Conservation (phyloP, 352 stramenopile species). For the Pythium plurisporium region DNA sequence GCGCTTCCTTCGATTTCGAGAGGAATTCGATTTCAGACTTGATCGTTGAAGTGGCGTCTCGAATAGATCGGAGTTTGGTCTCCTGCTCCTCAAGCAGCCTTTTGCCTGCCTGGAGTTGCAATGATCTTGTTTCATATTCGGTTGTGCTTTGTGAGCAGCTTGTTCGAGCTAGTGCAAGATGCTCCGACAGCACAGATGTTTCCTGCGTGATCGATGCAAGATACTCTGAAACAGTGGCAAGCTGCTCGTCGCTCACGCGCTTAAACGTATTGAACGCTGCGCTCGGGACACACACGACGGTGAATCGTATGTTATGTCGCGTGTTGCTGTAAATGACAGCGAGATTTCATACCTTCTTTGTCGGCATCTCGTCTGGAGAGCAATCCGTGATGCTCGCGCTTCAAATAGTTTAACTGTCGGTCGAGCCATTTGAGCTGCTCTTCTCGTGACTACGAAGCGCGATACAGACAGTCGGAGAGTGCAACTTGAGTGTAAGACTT, state of each 20-base stretch:
- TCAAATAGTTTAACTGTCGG: neutral
- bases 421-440: conserved; percentile 4
- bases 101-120: no score
- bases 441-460: neutral
- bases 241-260: neutral
- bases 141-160: neutral
- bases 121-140: neutral
- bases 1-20: no score
- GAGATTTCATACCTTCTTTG: neutral
- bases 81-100: no score
- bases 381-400: neutral
- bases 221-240: neutral
- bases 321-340: no score
- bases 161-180: neutral
- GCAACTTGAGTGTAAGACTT: neutral
- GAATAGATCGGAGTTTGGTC: no score
- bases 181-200: neutral
- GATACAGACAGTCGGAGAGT: no score
- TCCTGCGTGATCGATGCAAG: neutral
- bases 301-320: neutral
- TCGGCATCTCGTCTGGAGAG: neutral
- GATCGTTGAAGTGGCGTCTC: no score
- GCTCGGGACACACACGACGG: neutral
- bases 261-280: neutral
- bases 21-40: no score